Evolutionary conservation across 805 yeast species (phyloP).

Genomic region (Yamadazyma paraphyllophila): DNA sequence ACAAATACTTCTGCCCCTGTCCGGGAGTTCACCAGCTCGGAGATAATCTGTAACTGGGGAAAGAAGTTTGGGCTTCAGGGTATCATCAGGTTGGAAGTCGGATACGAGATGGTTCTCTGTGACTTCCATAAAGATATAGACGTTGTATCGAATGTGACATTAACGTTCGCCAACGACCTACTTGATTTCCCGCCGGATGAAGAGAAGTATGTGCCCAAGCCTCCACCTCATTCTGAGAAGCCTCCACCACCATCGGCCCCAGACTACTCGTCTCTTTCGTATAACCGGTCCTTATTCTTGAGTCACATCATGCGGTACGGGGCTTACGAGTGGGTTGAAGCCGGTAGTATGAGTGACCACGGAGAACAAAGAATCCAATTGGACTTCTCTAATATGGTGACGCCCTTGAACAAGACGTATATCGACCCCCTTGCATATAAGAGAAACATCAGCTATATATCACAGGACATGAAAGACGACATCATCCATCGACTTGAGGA

Average conservation of each 20-base stretch:
- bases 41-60: slow-evolving; percentile 56
- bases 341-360: slow-evolving; percentile 47
- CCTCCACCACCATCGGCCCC: not conserved
- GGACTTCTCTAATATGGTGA: slow-evolving; percentile 52
- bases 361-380: slow-evolving; percentile 49
- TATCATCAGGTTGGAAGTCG: slow-evolving; percentile 54
- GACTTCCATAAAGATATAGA: slow-evolving; percentile 51
- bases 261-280: slow-evolving; percentile 3
- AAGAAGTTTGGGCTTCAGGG: slow-evolving; percentile 56
- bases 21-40: slow-evolving; percentile 47
- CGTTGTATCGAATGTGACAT: slow-evolving; percentile 44
- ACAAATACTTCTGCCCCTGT: slow-evolving; percentile 20
- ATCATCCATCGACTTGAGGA: slow-evolving; percentile 35
- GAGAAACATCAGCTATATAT: slow-evolving; percentile 32
- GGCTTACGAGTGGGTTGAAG: slow-evolving; percentile 44
- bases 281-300: slow-evolving; percentile 7
- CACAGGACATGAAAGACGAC: slow-evolving; percentile 21
- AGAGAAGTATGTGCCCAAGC: not conserved
- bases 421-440: slow-evolving; percentile 48
- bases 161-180: slow-evolving; percentile 34
- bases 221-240: not conserved
- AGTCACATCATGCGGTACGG: slow-evolving; percentile 15
- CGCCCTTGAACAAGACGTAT: slow-evolving; percentile 52
- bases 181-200: slow-evolving; percentile 36
- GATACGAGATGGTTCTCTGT: slow-evolving; percentile 61